Percentiles rank a stretch among this genome's conserved stretches.
These are phyloP conservation scores for Neoarthrinium moseri DNA, from an alignment of 2,329 filamentous ascomycete species.

Conservation along the genomic window DNA sequence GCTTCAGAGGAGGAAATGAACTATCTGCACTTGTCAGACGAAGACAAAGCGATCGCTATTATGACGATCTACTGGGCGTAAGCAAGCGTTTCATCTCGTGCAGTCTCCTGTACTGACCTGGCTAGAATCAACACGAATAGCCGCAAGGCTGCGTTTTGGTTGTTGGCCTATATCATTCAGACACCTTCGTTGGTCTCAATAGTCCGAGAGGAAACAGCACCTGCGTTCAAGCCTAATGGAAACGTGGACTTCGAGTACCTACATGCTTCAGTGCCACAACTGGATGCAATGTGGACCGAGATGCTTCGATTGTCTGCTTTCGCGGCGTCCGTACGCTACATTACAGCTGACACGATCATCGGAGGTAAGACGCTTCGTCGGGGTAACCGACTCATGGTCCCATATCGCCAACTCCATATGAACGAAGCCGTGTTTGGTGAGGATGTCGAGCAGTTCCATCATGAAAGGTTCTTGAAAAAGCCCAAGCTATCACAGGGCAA, in stretches of 20 bases:
- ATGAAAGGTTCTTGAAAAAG: background rate
- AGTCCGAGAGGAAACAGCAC: background rate
- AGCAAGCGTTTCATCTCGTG: background rate
- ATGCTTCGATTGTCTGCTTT: background rate
- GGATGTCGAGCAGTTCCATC: background rate
- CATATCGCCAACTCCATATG: background rate
- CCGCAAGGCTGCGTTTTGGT: slow-evolving; percentile 5
- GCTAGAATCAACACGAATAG: slow-evolving; percentile 3
- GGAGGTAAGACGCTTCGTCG: background rate
- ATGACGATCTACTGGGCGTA: slow-evolving; percentile 4
- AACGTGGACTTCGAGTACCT: slow-evolving; percentile 2
- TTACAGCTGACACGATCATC: background rate
- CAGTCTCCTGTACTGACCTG: background rate
- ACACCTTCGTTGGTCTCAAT: background rate
- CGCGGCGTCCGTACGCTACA: background rate
- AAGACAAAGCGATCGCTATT: background rate
- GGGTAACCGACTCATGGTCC: background rate
- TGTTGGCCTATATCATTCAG: slow-evolving; percentile 1
- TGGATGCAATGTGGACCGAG: slow-evolving; percentile 1
- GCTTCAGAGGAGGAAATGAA: slow-evolving; percentile 1
- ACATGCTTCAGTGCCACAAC: background rate
- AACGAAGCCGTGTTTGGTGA: background rate
- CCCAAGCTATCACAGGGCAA: background rate
- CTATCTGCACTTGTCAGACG: background rate
- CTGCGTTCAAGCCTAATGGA: background rate